A percentile compares a stretch with the other conserved stretches of the same genome.
These are phyloP conservation scores for Colletotrichum simmondsii DNA, from an alignment of 2,329 filamentous ascomycete species.

Conservation along the genomic window DNA sequence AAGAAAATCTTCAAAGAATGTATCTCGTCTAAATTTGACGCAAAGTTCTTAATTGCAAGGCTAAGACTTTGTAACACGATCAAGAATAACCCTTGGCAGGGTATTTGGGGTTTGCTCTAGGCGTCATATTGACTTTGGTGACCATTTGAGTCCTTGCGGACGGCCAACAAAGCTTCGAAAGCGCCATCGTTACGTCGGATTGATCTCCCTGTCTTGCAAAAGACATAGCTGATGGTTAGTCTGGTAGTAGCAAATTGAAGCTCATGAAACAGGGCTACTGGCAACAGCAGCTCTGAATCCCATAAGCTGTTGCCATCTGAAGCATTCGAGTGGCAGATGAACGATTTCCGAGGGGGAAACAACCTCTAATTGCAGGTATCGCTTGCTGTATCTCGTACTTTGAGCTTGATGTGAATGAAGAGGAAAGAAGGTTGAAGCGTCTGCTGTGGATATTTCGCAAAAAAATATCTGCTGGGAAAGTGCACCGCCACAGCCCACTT, in stretches of 20 bases:
- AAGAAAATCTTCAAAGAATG: conserved; percentile 48
- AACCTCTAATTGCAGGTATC: neutral
- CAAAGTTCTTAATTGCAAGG: conserved; percentile 82
- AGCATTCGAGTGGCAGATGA: neutral
- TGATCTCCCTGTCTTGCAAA: neutral
- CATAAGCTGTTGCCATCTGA: neutral
- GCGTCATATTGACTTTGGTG: conserved; percentile 89
- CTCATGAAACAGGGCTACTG: neutral
- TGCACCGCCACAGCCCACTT: conserved; percentile 25
- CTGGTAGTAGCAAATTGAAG: neutral
- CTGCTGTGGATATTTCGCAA: conserved; percentile 4
- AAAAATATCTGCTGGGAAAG: conserved; percentile 20
- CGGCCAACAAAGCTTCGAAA: conserved; percentile 82
- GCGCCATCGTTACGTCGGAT: conserved; percentile 63
- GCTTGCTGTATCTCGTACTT: neutral
- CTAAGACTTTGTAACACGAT: conserved; percentile 92
- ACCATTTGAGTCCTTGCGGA: conserved; percentile 51
- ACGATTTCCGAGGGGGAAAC: neutral
- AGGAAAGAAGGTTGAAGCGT: neutral
- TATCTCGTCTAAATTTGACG: conserved; percentile 88
- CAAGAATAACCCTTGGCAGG: conserved; percentile 89
- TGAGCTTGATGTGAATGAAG: neutral
- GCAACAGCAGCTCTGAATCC: neutral
- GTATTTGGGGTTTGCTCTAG: conserved; percentile 80
- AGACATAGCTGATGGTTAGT: neutral